Evolutionary conservation across 805 yeast genomes (phyloP).

Genomic region (Candida nemodendra): DNA sequence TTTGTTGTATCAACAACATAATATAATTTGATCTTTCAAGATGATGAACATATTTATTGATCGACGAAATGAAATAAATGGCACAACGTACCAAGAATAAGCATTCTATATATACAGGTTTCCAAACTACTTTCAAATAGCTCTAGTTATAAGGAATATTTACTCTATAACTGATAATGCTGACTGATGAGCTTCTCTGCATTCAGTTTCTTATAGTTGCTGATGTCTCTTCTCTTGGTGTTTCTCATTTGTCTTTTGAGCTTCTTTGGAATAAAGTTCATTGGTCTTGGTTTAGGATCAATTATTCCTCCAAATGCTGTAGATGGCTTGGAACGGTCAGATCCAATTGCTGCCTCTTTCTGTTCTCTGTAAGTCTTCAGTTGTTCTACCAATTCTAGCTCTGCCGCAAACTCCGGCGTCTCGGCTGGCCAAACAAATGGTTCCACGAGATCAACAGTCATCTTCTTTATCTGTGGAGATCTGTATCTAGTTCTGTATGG

Average conservation of each 20-base stretch:
- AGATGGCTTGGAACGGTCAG: slow-evolving; percentile 66
- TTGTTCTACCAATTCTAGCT: slow-evolving; percentile 39
- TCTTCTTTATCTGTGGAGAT: slow-evolving; percentile 81
- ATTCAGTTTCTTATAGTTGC: slow-evolving; percentile 22
- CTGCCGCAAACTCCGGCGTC: slow-evolving; percentile 34
- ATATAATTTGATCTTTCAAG: not conserved
- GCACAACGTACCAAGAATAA: not conserved
- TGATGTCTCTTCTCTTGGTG: slow-evolving; percentile 37
- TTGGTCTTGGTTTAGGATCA: slow-evolving; percentile 52
- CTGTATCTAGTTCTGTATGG: slow-evolving; percentile 67
- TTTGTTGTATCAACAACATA: not conserved
- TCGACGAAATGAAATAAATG: not conserved
- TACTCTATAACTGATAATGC: slow-evolving; percentile 40
- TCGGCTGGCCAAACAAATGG: slow-evolving; percentile 94
- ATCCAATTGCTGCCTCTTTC: slow-evolving; percentile 50
- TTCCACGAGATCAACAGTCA: slow-evolving; percentile 94
- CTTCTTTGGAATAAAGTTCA: slow-evolving; percentile 60
- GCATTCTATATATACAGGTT: slow-evolving; percentile 24
- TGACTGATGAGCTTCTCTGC: slow-evolving; percentile 38
- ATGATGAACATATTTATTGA: not conserved
- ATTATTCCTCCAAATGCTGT: slow-evolving; percentile 73
- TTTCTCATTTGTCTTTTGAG: slow-evolving; percentile 47
- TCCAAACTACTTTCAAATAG: no score
- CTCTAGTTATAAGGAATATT: no score
- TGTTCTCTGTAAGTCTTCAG: slow-evolving; percentile 52